These are phyloP conservation scores for Clitopilus hobsonii DNA, from an alignment of 768 basidiomycete genomes.

Conservation along the genomic window DNA sequence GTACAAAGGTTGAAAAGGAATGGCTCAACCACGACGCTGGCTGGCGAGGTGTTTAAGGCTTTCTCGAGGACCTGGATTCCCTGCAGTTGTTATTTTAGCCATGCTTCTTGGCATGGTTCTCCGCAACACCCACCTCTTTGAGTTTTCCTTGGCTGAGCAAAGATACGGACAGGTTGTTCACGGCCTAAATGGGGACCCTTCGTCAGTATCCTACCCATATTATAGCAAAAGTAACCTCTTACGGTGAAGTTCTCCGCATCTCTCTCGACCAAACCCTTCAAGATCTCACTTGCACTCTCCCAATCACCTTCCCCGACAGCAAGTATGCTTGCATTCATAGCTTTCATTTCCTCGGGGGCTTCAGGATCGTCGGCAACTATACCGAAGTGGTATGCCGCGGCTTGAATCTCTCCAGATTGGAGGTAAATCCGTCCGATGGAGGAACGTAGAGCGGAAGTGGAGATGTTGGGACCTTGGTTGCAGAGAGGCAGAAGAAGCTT, in stretches of 20 bases:
- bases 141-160: slow-evolving; percentile 67
- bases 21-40: slow-evolving; percentile 70
- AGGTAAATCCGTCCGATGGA: slow-evolving; percentile 72
- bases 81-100: slow-evolving; percentile 29
- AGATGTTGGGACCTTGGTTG: slow-evolving; percentile 25
- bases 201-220: too few species aligned
- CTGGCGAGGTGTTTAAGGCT: slow-evolving; percentile 59
- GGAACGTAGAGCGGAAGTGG: slow-evolving; percentile 58
- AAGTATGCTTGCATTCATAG: slow-evolving; percentile 64
- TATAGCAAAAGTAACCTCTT: too few species aligned
- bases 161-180: slow-evolving; percentile 74
- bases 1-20: slow-evolving; percentile 82
- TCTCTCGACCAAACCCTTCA: slow-evolving; percentile 39
- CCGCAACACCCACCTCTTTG: slow-evolving; percentile 47
- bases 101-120: not conserved
- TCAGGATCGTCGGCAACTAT: slow-evolving; percentile 38
- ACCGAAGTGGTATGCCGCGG: slow-evolving; percentile 57
- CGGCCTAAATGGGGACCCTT: slow-evolving; percentile 37
- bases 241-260: slow-evolving; percentile 62
- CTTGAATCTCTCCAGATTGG: slow-evolving; percentile 60
- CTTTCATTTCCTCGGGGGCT: slow-evolving; percentile 39
- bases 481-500: slow-evolving; percentile 67
- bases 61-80: slow-evolving; percentile 67
- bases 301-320: slow-evolving; percentile 71
- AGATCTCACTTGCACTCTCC: slow-evolving; percentile 41